These are phyloP conservation scores for Colletotrichum agaves DNA, from an alignment of 2,329 filamentous ascomycete species.

Conservation along the genomic window DNA sequence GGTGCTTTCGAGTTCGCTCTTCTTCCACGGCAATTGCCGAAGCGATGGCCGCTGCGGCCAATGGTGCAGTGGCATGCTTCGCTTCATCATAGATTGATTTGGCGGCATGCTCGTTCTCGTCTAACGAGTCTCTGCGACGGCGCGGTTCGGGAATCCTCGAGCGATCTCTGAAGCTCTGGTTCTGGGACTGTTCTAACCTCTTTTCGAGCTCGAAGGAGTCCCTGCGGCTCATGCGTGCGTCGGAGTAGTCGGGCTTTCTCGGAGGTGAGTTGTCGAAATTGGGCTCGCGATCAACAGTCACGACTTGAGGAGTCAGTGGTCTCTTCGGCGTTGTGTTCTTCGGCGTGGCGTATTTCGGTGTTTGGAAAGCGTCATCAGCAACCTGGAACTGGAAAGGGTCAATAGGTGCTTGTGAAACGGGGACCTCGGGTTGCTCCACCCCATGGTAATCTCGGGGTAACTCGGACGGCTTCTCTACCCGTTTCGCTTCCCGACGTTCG, in stretches of 20 bases:
- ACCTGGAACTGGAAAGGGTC: constrained; percentile 71
- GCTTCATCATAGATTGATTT: constrained; percentile 57
- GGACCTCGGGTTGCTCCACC: constrained; percentile 37
- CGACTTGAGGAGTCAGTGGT: constrained; percentile 60
- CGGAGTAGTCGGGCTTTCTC: constrained; percentile 39
- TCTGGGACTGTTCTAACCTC: constrained; percentile 44
- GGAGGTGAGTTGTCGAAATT: constrained; percentile 55
- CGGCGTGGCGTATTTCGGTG: constrained; percentile 46
- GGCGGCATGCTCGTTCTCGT: constrained; percentile 56
- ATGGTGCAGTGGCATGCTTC: constrained; percentile 59
- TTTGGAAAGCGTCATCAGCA: constrained; percentile 61
- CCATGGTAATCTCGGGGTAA: constrained; percentile 29
- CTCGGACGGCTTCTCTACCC: constrained; percentile 43
- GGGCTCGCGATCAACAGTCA: constrained; percentile 66
- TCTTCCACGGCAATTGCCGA: constrained; percentile 58
- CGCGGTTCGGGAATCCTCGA: constrained; percentile 40
- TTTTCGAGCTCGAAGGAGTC: constrained; percentile 60
- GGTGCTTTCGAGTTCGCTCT: constrained; percentile 48
- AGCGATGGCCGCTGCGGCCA: constrained; percentile 58
- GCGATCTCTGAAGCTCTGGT: constrained; percentile 39
- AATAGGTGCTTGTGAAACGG: constrained; percentile 47
- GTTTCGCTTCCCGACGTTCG: constrained; percentile 39
- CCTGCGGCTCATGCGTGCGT: constrained; percentile 58
- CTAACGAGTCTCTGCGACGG: constrained; percentile 39
- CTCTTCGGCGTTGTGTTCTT: constrained; percentile 50